Conservation (phyloP, 106 monocot genomes). For the Phalaenopsis aphrodite region DNA sequence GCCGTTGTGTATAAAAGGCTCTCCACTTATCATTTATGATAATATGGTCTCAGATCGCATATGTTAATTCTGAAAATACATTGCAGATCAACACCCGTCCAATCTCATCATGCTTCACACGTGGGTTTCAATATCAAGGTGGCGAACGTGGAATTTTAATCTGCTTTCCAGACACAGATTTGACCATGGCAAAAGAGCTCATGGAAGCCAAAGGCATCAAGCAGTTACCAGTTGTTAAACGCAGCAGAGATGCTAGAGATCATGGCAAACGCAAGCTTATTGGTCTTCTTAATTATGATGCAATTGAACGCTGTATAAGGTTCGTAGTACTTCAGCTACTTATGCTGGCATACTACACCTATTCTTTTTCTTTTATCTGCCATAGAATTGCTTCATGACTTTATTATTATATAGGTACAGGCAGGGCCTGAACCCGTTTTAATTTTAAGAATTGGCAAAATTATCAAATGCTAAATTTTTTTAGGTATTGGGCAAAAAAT, state of each 20-base stretch:
- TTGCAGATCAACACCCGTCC: slow-evolving; percentile 48
- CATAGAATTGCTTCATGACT: too few species aligned
- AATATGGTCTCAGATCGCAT: not conserved
- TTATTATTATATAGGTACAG: too few species aligned
- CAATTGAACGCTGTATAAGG: slow-evolving; percentile 64
- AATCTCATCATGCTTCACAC: slow-evolving; percentile 64
- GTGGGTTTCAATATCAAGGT: slow-evolving; percentile 63
- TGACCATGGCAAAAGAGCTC: slow-evolving; percentile 82
- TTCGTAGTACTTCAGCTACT: slow-evolving; percentile 21
- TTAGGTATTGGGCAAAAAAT: too few species aligned
- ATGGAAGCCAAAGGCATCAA: slow-evolving; percentile 98
- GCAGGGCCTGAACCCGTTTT: too few species aligned
- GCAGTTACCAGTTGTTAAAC: slow-evolving; percentile 87
- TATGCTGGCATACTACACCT: not conserved
- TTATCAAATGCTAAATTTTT: too few species aligned
- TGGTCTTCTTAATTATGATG: slow-evolving; percentile 79
- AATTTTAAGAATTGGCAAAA: too few species aligned
- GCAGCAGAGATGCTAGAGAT: slow-evolving; percentile 43
- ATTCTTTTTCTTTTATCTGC: not conserved
- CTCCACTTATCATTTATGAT: not conserved
- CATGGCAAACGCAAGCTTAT: slow-evolving; percentile 57
- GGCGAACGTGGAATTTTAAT: slow-evolving; percentile 73
- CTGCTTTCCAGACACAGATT: slow-evolving; percentile 86
- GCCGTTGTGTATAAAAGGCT: not conserved
- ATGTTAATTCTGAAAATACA: not conserved